Conservation (phyloP, 805 yeast species). For the Candida pini region DNA sequence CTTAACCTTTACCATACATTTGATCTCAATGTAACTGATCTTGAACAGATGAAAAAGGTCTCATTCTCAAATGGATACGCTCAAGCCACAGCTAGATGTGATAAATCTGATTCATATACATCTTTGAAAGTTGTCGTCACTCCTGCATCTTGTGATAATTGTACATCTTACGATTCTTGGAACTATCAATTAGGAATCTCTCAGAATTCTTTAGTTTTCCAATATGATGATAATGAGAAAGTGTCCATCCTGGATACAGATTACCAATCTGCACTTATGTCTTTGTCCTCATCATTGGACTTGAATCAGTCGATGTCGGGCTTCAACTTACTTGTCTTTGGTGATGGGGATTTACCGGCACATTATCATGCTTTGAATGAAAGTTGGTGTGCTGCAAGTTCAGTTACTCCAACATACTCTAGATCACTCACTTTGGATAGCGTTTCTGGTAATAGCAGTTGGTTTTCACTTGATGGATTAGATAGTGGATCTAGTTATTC, state of each 20-base stretch:
- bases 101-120: slow-evolving; percentile 7
- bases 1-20: slow-evolving; percentile 23
- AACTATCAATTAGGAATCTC: slow-evolving; percentile 60
- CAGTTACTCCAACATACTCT: slow-evolving; percentile 1
- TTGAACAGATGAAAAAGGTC: slow-evolving; percentile 9
- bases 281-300: slow-evolving; percentile 39
- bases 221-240: slow-evolving; percentile 60
- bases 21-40: slow-evolving; percentile 14
- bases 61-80: slow-evolving; percentile 24
- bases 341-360: slow-evolving; percentile 33
- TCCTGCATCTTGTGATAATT: slow-evolving; percentile 18
- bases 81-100: slow-evolving; percentile 15
- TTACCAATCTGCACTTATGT: slow-evolving; percentile 54
- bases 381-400: slow-evolving; percentile 69
- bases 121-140: slow-evolving; percentile 17
- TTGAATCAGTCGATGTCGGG: slow-evolving; percentile 9
- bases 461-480: slow-evolving; percentile 56
- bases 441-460: slow-evolving; percentile 28
- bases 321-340: slow-evolving; percentile 41
- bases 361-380: slow-evolving; percentile 36
- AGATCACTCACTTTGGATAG: slow-evolving; percentile 19
- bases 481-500: slow-evolving; percentile 55
- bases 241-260: slow-evolving; percentile 63
- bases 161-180: slow-evolving; percentile 36
- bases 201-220: slow-evolving; percentile 53